Conservation (phyloP, 2,329 filamentous ascomycete species). For the Plectosphaerella sp. region DNA sequence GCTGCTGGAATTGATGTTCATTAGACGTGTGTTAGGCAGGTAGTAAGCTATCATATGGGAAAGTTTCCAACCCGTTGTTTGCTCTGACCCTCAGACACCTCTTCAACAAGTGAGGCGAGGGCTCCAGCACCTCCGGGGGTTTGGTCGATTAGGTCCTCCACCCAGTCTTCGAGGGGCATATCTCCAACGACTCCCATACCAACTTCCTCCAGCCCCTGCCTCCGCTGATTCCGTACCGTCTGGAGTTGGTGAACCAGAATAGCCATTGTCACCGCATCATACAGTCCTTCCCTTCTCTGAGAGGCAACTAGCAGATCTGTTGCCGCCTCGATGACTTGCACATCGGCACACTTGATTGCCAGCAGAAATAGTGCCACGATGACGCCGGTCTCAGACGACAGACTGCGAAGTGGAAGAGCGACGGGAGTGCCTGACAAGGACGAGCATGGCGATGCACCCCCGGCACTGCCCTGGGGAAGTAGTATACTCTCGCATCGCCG, state of each 20-base stretch:
- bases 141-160: too few relatives aligned
- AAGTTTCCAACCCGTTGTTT: too few relatives aligned
- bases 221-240: background rate
- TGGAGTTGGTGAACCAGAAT: background rate
- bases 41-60: too few relatives aligned
- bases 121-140: too few relatives aligned
- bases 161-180: too few relatives aligned
- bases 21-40: too few relatives aligned
- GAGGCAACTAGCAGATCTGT: background rate
- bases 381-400: constrained; percentile 2
- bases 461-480: background rate
- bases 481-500: background rate
- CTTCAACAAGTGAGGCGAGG: too few relatives aligned
- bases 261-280: background rate
- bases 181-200: too few relatives aligned
- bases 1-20: too few relatives aligned
- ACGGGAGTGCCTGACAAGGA: background rate
- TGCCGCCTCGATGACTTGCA: background rate
- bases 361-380: constrained; percentile 4
- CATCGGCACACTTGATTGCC: constrained; percentile 3
- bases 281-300: constrained; percentile 41
- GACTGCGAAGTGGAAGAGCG: background rate
- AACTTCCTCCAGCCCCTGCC: too few relatives aligned
- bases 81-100: too few relatives aligned
- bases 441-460: background rate